These are phyloP conservation scores for Boletellus sp. DNA, from an alignment of 768 basidiomycete species.

Conservation along the genomic window DNA sequence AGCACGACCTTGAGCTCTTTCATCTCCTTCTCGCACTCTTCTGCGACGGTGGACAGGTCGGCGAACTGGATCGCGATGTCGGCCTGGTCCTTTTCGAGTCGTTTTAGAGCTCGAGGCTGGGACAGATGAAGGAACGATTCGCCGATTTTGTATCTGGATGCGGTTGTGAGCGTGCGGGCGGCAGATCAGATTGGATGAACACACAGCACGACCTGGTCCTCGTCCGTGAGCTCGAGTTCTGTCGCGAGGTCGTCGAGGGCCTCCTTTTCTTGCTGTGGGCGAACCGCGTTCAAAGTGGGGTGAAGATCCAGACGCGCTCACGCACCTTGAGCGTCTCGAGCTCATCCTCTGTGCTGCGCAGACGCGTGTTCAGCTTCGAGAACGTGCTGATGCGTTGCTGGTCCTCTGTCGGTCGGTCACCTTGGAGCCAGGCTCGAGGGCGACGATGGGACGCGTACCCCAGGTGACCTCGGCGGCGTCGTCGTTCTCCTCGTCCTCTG, in stretches of 20 bases:
- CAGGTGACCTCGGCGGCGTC: constrained; percentile 79
- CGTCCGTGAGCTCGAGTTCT: constrained; percentile 87
- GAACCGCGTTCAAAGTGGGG: background rate
- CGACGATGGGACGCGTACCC: constrained; percentile 47
- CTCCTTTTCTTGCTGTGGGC: constrained; percentile 83
- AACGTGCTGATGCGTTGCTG: constrained; percentile 90
- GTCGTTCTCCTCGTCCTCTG: constrained; percentile 72
- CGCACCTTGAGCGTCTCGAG: constrained; percentile 70
- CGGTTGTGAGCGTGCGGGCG: constrained; percentile 53
- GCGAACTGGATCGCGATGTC: constrained; percentile 55
- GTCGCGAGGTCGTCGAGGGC: constrained; percentile 84
- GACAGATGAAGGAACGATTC: constrained; percentile 84
- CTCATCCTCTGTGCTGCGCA: constrained; percentile 67
- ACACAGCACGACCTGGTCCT: constrained; percentile 75
- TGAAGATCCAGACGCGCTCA: background rate
- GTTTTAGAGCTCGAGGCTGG: constrained; percentile 61
- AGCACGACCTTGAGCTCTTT: constrained; percentile 72
- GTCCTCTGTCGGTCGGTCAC: constrained; percentile 63
- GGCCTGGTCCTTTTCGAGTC: constrained; percentile 67
- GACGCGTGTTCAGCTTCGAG: constrained; percentile 83
- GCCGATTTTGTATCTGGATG: constrained; percentile 80
- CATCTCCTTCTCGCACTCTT: constrained; percentile 72
- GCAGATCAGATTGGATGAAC: constrained; percentile 41
- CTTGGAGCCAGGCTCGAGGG: no score
- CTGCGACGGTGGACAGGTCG: constrained; percentile 46